Evolutionary conservation across 2,329 filamentous ascomycete genomes (phyloP).

Genomic region (Verticillium alfalfae): DNA sequence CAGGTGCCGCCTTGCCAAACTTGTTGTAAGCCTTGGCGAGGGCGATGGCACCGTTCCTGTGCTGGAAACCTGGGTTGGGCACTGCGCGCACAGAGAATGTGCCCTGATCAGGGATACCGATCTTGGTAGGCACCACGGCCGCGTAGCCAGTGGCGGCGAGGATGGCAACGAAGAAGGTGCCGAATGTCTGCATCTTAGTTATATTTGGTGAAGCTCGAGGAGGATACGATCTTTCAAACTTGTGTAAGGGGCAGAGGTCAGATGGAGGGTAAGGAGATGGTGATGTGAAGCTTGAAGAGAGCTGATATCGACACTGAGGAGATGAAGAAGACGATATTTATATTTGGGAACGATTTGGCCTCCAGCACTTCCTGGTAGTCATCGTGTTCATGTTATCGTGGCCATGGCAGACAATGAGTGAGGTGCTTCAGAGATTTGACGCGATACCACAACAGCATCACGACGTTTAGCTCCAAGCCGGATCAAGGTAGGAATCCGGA

Average conservation of each 20-base stretch:
- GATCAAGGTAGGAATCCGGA: neutral
- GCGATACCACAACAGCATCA: no score
- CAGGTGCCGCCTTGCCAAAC: conserved; percentile 25
- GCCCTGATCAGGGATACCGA: neutral
- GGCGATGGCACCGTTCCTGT: conserved; percentile 21
- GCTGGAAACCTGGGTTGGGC: neutral
- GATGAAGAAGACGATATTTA: no score
- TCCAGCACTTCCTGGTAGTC: no score
- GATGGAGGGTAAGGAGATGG: neutral
- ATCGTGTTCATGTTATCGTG: no score
- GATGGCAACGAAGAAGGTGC: neutral
- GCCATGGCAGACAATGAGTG: no score
- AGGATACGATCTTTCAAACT: no score
- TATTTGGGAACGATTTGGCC: no score
- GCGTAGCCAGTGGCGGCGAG: neutral
- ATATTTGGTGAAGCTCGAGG: neutral
- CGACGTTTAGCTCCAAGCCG: neutral
- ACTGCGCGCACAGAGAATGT: neutral
- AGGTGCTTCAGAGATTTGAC: no score
- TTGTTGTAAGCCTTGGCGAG: conserved; percentile 31
- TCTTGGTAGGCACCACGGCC: neutral
- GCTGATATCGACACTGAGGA: no score
- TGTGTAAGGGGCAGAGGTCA: neutral
- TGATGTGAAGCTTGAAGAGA: no score
- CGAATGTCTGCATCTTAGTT: neutral